A percentile compares a stretch with the other conserved stretches of the same genome.
phyloP scores from a whole-genome alignment of 2,329 filamentous ascomycete species.

The Colletotrichum caudatum region DNA sequence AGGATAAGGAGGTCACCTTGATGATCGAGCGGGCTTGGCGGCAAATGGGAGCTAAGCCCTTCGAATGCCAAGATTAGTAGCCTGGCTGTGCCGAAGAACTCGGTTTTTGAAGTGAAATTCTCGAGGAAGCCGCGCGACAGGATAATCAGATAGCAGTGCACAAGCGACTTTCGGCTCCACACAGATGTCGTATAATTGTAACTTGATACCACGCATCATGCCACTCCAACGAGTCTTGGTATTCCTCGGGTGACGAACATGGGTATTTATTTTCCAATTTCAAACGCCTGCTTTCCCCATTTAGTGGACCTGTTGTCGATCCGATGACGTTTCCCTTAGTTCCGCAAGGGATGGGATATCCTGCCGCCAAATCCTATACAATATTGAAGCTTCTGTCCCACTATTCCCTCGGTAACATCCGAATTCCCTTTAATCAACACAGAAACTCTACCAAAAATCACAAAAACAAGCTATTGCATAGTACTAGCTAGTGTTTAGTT shows the following conservation, averaged over 20 bases:
- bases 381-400: too few species aligned
- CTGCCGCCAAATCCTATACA: too few species aligned
- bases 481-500: too few species aligned
- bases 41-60: conserved; percentile 59
- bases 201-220: too few species aligned
- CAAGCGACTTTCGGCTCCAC: background rate
- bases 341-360: too few species aligned
- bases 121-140: conserved; percentile 16
- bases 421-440: too few species aligned
- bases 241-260: background rate
- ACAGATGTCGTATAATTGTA: background rate
- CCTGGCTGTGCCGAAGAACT: background rate
- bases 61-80: conserved; percentile 51
- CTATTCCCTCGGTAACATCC: too few species aligned
- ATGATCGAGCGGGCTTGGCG: conserved; percentile 59
- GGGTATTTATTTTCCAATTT: background rate
- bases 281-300: too few species aligned
- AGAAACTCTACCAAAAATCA: too few species aligned
- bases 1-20: conserved; percentile 58
- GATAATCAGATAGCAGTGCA: background rate
- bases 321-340: background rate
- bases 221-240: background rate
- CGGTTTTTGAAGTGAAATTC: conserved; percentile 2
- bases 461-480: too few species aligned
- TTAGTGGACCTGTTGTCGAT: background rate